Evolutionary conservation across 805 yeast species (phyloP), one percentile per base, ranked within the genome.

Genomic region (Torulaspora gathmanii): DNA sequence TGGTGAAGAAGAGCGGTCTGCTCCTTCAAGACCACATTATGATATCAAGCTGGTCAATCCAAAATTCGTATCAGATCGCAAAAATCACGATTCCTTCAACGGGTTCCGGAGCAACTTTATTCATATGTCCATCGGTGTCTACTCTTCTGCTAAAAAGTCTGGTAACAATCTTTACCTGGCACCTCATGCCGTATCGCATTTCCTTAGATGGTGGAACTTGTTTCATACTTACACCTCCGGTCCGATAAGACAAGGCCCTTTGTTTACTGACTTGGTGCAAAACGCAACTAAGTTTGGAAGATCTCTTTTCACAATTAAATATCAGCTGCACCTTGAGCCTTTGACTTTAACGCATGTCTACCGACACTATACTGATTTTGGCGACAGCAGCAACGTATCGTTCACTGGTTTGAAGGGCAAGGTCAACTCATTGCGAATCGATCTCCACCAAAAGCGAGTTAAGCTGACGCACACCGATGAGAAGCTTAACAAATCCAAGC

Each of bases 191-290:
- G 70, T 87, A 48, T 55, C 68, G 1, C 91, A 83, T 52, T 88
- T 89, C 64, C 73, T 78, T 51, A 64, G 64, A 9, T 90, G 97
- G 97, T 88, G 95, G 95, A 66, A 70, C 28, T 71, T 84, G 49
- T 89, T 89, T 62, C 74, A 79, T 29, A 80, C 89, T n/a, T 81
- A 80, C 46, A 72, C 84, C 53, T 79, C 88, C 42, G 74, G 91
- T 10, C 96, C 96, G 0, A 73, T 87, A 19, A 71, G 91, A 43
- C 72, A 75, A 37, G 96, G 96, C 0, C 66, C 72, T 1, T 61
- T 90, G 28, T 89, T 86, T 64, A 75, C 78, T 0, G 76, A 73
- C 19, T 45, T 63, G 23, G 53, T 61, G 7, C 72, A 72, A 46
- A 79, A 75, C 31, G 57, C 62, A 5, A 72, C 70, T 33, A 81